Percentiles rank a stretch among this genome's conserved stretches.
These are phyloP conservation scores for Zygnema circumcarinatum DNA, from an alignment of 139 green algal species.

Conservation along the genomic window DNA sequence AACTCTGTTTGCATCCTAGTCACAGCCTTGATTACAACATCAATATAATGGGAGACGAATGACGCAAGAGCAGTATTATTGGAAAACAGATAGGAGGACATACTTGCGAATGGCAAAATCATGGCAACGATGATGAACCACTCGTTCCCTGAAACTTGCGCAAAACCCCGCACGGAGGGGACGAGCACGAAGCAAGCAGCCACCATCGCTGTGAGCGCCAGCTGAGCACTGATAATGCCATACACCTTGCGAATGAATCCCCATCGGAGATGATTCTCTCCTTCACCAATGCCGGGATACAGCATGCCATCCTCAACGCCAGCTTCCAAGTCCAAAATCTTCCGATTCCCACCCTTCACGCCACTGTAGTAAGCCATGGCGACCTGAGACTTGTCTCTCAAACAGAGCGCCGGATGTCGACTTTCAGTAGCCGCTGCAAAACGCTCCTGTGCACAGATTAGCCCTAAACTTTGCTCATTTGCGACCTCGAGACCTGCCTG, in stretches of 20 bases:
- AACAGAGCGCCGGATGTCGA: too few relatives aligned
- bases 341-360: not conserved
- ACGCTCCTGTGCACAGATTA: too few relatives aligned
- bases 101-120: not conserved
- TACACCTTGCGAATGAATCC: conserved; percentile 75
- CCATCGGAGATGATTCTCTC: conserved; percentile 32
- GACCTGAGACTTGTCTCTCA: too few relatives aligned
- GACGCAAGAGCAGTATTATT: too few relatives aligned
- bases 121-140: conserved; percentile 17
- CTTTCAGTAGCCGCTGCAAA: too few relatives aligned
- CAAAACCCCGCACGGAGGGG: not conserved
- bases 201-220: conserved; percentile 65
- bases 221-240: conserved; percentile 69
- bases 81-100: not conserved
- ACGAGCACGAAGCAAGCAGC: conserved; percentile 58
- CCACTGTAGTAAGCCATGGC: too few relatives aligned
- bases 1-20: too few relatives aligned
- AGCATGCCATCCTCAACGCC: not conserved
- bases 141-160: not conserved
- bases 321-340: not conserved
- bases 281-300: not conserved
- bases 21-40: too few relatives aligned
- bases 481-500: too few relatives aligned
- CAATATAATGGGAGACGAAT: too few relatives aligned
- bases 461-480: too few relatives aligned